These are phyloP conservation scores for Daldinia eschscholtzii DNA, from an alignment of 2,329 filamentous ascomycete species.

Conservation along the genomic window DNA sequence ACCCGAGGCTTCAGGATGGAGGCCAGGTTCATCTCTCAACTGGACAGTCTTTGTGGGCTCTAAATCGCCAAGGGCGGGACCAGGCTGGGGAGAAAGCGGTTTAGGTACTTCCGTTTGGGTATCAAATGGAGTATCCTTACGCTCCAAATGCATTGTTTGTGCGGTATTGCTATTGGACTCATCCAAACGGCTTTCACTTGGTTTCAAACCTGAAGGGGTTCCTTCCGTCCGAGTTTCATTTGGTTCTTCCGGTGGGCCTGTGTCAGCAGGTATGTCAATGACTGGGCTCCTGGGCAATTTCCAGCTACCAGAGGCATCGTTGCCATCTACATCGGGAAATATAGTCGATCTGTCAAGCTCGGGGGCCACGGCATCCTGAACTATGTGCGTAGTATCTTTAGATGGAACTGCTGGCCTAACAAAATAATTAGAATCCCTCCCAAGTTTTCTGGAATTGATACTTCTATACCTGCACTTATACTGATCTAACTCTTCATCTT, in stretches of 20 bases:
- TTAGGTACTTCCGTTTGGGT: constrained; percentile 13
- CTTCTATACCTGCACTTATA: constrained; percentile 52
- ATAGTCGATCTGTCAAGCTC: constrained; percentile 25
- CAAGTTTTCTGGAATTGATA: neutral
- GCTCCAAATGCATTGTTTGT: constrained; percentile 9
- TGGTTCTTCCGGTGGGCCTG: constrained; percentile 29
- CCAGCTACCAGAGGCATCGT: constrained; percentile 25
- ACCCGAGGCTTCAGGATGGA: constrained; percentile 2
- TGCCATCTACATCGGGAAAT: constrained; percentile 25
- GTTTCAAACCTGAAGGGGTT: constrained; percentile 14
- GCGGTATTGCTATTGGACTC: constrained; percentile 4
- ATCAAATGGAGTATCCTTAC: constrained; percentile 15
- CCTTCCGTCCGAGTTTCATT: constrained; percentile 27
- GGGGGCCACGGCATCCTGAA: constrained; percentile 17
- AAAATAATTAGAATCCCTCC: constrained; percentile 36
- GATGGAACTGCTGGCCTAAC: constrained; percentile 22
- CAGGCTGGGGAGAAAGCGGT: constrained; percentile 1
- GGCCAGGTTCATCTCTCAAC: constrained; percentile 4
- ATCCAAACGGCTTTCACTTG: constrained; percentile 2
- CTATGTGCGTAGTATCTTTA: constrained; percentile 28
- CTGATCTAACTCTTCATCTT: constrained; percentile 56
- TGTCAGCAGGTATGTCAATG: constrained; percentile 26
- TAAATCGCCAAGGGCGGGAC: neutral
- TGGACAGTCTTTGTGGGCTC: constrained; percentile 7
- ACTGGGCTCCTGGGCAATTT: constrained; percentile 19